Evolutionary conservation across 768 basidiomycete species (phyloP).

Genomic region (Russula emetica): DNA sequence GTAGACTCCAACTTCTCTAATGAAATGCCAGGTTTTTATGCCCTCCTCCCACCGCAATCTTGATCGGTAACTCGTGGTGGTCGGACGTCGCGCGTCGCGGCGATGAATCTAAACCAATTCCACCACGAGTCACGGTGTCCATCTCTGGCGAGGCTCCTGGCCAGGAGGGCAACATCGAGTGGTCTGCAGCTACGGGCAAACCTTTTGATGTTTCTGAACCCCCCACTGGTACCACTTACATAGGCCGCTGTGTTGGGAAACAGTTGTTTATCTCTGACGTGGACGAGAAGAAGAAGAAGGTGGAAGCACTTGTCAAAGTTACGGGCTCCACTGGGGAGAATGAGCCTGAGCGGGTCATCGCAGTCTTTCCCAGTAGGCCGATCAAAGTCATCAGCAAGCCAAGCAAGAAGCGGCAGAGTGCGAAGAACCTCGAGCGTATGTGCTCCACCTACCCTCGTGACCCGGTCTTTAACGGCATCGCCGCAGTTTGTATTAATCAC

Average conservation of each 20-base stretch:
- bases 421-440: slow-evolving; percentile 89
- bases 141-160: slow-evolving; percentile 88
- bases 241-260: slow-evolving; percentile 91
- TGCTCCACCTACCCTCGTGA: slow-evolving; percentile 23
- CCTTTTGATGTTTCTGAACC: slow-evolving; percentile 77
- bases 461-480: slow-evolving; percentile 18
- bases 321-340: slow-evolving; percentile 75
- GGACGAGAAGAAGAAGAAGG: slow-evolving; percentile 93
- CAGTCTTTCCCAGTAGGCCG: slow-evolving; percentile 86
- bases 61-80: slow-evolving; percentile 97
- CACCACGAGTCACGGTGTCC: slow-evolving; percentile 81
- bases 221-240: slow-evolving; percentile 79
- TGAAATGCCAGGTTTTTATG: slow-evolving; percentile 66
- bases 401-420: slow-evolving; percentile 92
- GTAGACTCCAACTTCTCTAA: slow-evolving; percentile 21
- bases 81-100: slow-evolving; percentile 69
- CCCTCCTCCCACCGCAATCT: slow-evolving; percentile 88
- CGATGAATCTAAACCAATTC: slow-evolving; percentile 67
- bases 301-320: slow-evolving; percentile 89
- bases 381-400: slow-evolving; percentile 99
- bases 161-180: slow-evolving; percentile 81
- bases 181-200: slow-evolving; percentile 82
- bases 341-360: slow-evolving; percentile 78
- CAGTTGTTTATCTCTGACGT: slow-evolving; percentile 93
- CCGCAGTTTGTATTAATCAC: slow-evolving; percentile 86